These are phyloP conservation scores for Shiraia bambusicola DNA, from an alignment of 2,329 filamentous ascomycete species.

Conservation along the genomic window DNA sequence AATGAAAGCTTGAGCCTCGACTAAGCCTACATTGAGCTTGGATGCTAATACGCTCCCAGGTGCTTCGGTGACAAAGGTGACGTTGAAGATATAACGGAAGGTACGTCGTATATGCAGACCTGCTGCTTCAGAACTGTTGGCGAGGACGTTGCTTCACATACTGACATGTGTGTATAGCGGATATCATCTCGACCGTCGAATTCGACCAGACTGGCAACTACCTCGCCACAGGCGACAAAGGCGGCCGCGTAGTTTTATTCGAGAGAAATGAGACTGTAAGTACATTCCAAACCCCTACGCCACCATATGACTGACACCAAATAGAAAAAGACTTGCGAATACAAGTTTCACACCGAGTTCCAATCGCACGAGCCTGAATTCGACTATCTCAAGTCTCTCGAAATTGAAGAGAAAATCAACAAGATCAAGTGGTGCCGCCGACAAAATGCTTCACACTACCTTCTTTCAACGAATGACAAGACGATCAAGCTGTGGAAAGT, in stretches of 20 bases:
- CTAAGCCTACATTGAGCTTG: not conserved
- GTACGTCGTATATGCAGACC: slow-evolving; percentile 49
- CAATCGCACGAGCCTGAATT: slow-evolving; percentile 99
- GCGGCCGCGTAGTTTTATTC: slow-evolving; percentile 80
- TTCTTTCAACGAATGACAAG: slow-evolving; percentile 98
- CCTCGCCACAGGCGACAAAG: slow-evolving; percentile 86
- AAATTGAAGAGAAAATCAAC: slow-evolving; percentile 99
- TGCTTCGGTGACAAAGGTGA: slow-evolving; percentile 99
- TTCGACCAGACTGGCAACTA: slow-evolving; percentile 91
- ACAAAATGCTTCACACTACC: slow-evolving; percentile 97
- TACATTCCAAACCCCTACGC: too few species aligned
- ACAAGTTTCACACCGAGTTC: slow-evolving; percentile 99
- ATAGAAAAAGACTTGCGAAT: slow-evolving; percentile 99
- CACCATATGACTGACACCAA: slow-evolving; percentile 13
- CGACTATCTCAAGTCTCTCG: slow-evolving; percentile 97
- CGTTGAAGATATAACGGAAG: slow-evolving; percentile 98
- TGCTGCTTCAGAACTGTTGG: slow-evolving; percentile 3
- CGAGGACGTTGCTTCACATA: slow-evolving; percentile 10
- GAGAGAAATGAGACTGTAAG: slow-evolving; percentile 93
- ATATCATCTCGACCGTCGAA: slow-evolving; percentile 89
- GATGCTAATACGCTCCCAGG: slow-evolving; percentile 54
- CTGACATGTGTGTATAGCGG: slow-evolving; percentile 56
- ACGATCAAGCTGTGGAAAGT: slow-evolving; percentile 99
- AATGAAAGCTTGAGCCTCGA: not conserved
- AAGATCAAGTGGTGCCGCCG: slow-evolving; percentile 99